These are phyloP conservation scores for Talaromyces sp. DNA, from an alignment of 2,329 filamentous ascomycete species.

Conservation along the genomic window DNA sequence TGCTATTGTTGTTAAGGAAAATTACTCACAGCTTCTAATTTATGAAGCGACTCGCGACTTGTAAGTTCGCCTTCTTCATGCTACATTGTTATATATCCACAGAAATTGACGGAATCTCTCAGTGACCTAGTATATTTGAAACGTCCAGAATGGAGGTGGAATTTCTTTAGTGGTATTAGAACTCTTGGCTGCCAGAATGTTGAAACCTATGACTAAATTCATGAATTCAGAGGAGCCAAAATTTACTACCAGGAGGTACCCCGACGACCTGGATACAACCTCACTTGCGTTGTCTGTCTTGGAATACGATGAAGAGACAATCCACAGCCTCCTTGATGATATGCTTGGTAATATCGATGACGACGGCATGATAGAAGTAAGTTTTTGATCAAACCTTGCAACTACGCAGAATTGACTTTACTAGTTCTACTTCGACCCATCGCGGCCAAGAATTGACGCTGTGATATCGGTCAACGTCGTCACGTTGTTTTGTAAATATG, in stretches of 20 bases:
- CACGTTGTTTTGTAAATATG: constrained; percentile 26
- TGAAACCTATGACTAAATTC: not conserved
- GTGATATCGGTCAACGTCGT: constrained; percentile 31
- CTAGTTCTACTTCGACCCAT: constrained; percentile 28
- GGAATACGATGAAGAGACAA: not conserved
- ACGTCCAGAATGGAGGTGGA: constrained; percentile 4
- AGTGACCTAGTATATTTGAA: not conserved
- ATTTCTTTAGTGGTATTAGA: not conserved
- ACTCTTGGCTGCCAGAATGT: too few relatives aligned
- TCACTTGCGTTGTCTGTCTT: not conserved
- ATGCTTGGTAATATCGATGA: not conserved
- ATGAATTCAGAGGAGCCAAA: not conserved
- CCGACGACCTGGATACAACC: not conserved
- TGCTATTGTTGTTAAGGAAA: not conserved
- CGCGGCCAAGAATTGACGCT: constrained; percentile 22
- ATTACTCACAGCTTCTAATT: not conserved
- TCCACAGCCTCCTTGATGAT: not conserved
- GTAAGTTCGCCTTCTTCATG: not conserved
- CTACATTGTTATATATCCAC: too few relatives aligned
- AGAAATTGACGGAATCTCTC: not conserved
- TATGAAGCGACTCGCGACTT: not conserved
- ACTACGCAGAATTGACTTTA: too few relatives aligned
- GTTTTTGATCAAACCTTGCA: too few relatives aligned
- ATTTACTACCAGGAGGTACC: not conserved
- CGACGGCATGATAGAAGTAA: not conserved